Evolutionary conservation across 2,329 filamentous ascomycete genomes (phyloP).

Genomic region (Sarocladium oryzae): DNA sequence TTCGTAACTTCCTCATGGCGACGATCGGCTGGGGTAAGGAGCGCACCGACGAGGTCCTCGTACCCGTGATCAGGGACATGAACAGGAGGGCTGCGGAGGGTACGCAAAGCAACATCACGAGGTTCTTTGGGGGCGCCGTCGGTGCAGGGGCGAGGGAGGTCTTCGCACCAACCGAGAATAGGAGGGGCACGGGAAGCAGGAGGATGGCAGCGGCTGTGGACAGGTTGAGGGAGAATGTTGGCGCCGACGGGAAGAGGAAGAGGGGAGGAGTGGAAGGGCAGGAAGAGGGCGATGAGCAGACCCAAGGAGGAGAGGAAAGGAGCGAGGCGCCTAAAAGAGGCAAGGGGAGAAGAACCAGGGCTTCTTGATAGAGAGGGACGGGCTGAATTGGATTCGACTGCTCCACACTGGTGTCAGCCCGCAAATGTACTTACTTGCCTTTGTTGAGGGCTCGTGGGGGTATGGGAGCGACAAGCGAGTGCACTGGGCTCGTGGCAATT

Average conservation of each 20-base stretch:
- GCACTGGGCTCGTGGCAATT: too few relatives aligned
- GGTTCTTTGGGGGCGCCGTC: slow-evolving; percentile 73
- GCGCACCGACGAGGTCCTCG: slow-evolving; percentile 87
- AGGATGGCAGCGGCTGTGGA: slow-evolving; percentile 68
- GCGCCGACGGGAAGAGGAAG: slow-evolving; percentile 16
- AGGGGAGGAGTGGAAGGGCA: slow-evolving; percentile 13
- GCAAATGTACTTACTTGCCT: too few relatives aligned
- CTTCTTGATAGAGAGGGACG: background rate
- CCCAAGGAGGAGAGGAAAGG: background rate
- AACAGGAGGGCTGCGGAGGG: slow-evolving; percentile 82
- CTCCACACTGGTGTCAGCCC: too few relatives aligned
- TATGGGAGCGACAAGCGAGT: too few relatives aligned
- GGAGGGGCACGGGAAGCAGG: slow-evolving; percentile 55
- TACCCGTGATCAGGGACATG: slow-evolving; percentile 94
- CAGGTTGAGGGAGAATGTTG: slow-evolving; percentile 45
- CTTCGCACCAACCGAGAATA: slow-evolving; percentile 59
- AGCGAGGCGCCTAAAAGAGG: background rate
- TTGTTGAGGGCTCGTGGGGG: too few relatives aligned
- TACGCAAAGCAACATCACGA: slow-evolving; percentile 94
- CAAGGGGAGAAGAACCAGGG: background rate
- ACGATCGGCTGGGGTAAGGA: slow-evolving; percentile 93
- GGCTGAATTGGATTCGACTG: too few relatives aligned
- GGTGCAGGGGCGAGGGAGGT: slow-evolving; percentile 60
- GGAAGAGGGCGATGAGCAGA: background rate
- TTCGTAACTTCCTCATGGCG: slow-evolving; percentile 78